Base-by-base conservation (phyloP, 2,329 filamentous ascomycete species). In the Talaromyces marneffei region DNA sequence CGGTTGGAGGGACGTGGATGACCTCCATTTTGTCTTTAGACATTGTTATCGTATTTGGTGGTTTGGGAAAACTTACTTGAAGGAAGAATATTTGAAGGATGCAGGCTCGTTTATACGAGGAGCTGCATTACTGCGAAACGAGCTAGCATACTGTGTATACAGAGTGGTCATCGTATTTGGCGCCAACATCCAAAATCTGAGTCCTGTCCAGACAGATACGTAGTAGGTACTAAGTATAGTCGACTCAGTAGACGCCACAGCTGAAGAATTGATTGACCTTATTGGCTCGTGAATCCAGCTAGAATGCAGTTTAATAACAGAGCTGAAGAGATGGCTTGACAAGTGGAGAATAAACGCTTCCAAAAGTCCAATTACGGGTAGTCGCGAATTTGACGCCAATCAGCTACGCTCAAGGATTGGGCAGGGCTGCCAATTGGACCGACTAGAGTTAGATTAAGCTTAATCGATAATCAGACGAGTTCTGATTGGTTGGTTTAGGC, bases 11-110 rank as follows among this genome's bases (percentile, higher is more conserved):
- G 12, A 35, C 40, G 20, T 40, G 55, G 29, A 57, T 57, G 40
- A 57, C 40, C 35, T 57, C 55, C 55, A 57, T 57, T 33, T 33
- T 20, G n/a, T 52, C 23, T 27, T 39, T 46, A 46, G 37, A 8
- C 7, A n/a, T 20, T 10, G 7, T 6, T 37, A 14, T 16, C 14
- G 33, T 37, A 5, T 37, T 6, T 25, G 40, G 10, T 9, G 23
- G 8, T n/a, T 20, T 16, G 25, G 42, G 8, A n/a, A n/a, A n/a
- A n/a, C 12, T 27, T 46, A 27, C 12, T 25, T 16, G 40, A 44
- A 6, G 40, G 40, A 44, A 23, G 16, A 4, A 6, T 31, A 8
- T 14, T 4, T 50, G 16, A 50, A 25, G 46, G 16, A 46, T n/a
- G 6, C 27, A n/a, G n/a, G n/a, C 14, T 48, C 16, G 16, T 48